A percentile compares a stretch with the other conserved stretches of the same genome.
phyloP scores from a whole-genome alignment of 2,329 filamentous ascomycete species.

The Xylariales sp. region DNA sequence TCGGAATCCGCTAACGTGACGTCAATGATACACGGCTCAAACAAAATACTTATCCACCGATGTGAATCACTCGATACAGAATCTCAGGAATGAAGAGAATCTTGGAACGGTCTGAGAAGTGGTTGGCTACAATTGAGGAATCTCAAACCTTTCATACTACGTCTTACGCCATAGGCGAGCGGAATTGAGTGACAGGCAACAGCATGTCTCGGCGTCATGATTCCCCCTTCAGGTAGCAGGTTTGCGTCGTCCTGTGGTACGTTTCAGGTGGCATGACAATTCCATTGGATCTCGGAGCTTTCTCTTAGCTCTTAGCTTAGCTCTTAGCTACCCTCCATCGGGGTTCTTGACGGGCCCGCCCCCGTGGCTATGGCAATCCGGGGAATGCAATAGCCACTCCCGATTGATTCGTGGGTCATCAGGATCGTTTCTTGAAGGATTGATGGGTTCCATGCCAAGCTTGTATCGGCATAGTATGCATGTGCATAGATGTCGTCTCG shows the following conservation, averaged over 20 bases:
- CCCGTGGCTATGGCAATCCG: background rate
- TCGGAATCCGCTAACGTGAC: too few relatives aligned
- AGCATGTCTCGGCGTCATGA: conserved; percentile 7
- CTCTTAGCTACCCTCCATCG: conserved; percentile 4
- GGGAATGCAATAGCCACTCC: background rate
- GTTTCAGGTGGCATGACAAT: conserved; percentile 4
- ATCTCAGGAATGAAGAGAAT: background rate
- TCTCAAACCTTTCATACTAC: background rate
- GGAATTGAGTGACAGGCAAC: background rate
- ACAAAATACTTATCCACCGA: too few relatives aligned
- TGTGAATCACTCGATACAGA: too few relatives aligned
- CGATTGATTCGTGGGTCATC: conserved; percentile 4
- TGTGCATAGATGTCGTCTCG: background rate
- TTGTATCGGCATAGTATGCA: background rate
- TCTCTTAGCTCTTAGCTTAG: background rate
- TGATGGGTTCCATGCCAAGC: too few relatives aligned
- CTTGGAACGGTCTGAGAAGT: background rate
- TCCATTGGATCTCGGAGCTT: background rate
- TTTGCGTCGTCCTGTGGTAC: conserved; percentile 4
- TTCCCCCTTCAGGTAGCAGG: conserved; percentile 1
- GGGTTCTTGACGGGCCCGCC: conserved; percentile 3
- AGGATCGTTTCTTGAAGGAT: too few relatives aligned
- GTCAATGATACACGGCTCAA: too few relatives aligned
- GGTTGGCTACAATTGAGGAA: too few relatives aligned
- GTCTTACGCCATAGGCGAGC: background rate